Base-by-base conservation (phyloP, 2,329 filamentous ascomycete genomes). In the Pestalotiopsis sp. region DNA sequence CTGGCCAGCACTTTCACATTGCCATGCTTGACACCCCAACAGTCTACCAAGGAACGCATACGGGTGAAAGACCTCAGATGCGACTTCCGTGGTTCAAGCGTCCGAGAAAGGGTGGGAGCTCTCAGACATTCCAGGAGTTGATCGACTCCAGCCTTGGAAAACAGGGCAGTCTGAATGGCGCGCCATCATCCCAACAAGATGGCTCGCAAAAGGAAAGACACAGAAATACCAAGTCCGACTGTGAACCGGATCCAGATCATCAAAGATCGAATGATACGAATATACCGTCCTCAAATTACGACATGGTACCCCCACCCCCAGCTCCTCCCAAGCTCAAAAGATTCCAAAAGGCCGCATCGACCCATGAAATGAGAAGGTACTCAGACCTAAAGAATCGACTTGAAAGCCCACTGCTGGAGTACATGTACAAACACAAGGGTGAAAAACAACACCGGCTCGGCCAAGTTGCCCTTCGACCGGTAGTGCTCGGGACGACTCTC, bases 131-230 rank as follows among this genome's bases (percentile, higher is more conserved):
- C 27, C 7, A 31, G 1, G 27, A 31, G 0, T 31, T 31, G 1
- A 45, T 45, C 14, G 13, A 13, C 41, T 45, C 3, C 41, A 5
- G 6, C 14, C 2, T n/a, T n/a, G 14, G 41, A n/a, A 45, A 5
- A 1, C 13, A 45, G 3, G 6, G 17, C 17, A 45, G 3, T 7
- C 6, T n/a, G 14, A 7, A 45, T 5, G 2, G 4, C 13, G 13
- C 1, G 2, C 41, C 1, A n/a, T 45, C 41, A 7, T 17, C 41
- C 17, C 41, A 45, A 45, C 4, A n/a, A 45, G 27, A 31, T 31
- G 14, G 1, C 41, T 4, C 13, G 41, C 1, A 6, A n/a, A 6
- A n/a, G 0, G 3, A 3, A 6, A n/a, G 13, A 2, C 6, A 45
- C 6, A n/a, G 17, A 14, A 5, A 4, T 2, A 45, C 41, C 4